phyloP scores from a whole-genome alignment of 306 rosid species.

The Fragaria ananassa region DNA sequence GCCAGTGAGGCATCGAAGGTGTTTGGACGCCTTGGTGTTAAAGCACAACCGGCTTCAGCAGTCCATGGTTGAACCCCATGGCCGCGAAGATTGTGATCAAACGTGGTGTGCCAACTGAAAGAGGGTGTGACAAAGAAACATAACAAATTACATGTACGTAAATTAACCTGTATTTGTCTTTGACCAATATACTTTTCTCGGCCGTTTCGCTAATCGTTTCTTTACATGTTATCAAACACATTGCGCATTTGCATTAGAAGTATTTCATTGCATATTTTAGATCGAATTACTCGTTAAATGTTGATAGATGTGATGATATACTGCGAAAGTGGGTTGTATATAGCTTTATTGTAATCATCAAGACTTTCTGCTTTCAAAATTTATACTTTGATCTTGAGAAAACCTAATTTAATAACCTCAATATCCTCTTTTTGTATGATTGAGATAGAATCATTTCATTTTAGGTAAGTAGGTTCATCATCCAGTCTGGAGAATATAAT shows the following conservation, averaged over 20 bases:
- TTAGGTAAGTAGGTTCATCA: constrained; percentile 14
- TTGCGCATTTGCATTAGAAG: not conserved
- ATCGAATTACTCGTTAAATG: not conserved
- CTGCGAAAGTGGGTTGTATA: not conserved
- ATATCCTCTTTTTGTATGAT: not conserved
- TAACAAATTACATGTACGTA: no score
- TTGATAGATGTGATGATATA: not conserved
- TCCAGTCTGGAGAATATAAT: constrained; percentile 10
- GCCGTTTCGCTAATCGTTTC: not conserved
- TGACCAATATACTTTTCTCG: no score
- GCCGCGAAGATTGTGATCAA: not conserved
- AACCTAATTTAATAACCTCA: not conserved
- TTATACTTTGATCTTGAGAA: not conserved
- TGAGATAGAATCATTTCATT: constrained; percentile 11
- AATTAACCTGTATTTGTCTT: no score
- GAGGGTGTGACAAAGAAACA: not conserved
- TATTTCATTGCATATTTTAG: not conserved
- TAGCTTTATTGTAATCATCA: not conserved
- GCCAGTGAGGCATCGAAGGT: not conserved
- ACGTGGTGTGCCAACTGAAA: not conserved
- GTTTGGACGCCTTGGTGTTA: not conserved
- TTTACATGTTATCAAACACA: not conserved
- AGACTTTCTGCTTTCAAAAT: not conserved
- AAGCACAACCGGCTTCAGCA: not conserved
- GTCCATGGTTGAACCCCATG: not conserved